A percentile compares a stretch with the other conserved stretches of the same genome.
phyloP scores from a whole-genome alignment of 257 asterid species.

The Nicotiana tomentosiformis region DNA sequence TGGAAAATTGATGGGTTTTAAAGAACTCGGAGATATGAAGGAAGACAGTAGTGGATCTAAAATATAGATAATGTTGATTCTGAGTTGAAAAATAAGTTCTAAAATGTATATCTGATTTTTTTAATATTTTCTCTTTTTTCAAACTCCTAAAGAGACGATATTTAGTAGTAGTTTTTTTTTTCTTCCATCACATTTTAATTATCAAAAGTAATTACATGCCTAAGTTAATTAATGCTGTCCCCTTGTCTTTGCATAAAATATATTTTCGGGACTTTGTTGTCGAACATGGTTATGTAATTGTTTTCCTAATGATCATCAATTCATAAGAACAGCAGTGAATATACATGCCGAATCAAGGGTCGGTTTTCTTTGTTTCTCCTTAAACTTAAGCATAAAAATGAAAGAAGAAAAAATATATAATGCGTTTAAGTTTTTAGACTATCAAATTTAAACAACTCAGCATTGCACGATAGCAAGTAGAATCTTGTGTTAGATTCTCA shows the following conservation, averaged over 20 bases:
- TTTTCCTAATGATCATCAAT: background rate
- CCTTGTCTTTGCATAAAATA: background rate
- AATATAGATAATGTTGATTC: background rate
- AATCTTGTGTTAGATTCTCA: background rate
- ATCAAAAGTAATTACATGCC: constrained; percentile 2
- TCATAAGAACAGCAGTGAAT: background rate
- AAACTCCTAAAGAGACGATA: background rate
- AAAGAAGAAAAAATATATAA: background rate
- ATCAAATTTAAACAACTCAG: background rate
- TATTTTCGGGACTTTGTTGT: background rate
- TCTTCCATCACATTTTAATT: background rate
- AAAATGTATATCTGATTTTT: too few relatives aligned
- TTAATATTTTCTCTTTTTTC: background rate
- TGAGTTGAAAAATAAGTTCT: background rate
- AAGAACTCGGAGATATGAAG: too few relatives aligned
- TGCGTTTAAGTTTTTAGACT: background rate
- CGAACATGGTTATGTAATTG: constrained; percentile 9
- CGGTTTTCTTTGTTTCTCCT: background rate
- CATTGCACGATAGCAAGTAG: background rate
- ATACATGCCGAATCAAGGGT: constrained; percentile 7
- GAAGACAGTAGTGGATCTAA: too few relatives aligned
- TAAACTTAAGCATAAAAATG: background rate
- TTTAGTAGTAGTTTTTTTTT: background rate
- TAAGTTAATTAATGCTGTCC: background rate
- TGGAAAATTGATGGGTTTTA: background rate